phyloP scores from a whole-genome alignment of 1,139 yeast species.

The Blastobotrys serpentis region DNA sequence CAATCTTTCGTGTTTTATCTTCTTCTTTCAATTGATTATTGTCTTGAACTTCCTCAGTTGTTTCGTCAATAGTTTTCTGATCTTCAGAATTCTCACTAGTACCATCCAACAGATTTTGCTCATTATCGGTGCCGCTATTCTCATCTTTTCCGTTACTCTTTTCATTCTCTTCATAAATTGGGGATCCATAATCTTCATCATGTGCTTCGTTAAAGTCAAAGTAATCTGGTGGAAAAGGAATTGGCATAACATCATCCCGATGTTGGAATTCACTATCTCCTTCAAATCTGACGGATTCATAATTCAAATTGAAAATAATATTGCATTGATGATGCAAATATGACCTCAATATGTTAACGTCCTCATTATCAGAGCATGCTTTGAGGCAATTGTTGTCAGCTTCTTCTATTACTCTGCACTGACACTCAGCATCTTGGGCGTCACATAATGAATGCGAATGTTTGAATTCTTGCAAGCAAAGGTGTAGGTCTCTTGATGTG shows the following conservation, averaged over 20 bases:
- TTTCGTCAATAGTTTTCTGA: slow-evolving; percentile 4
- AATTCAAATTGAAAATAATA: slow-evolving; percentile 13
- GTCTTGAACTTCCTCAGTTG: slow-evolving; percentile 11
- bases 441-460: slow-evolving; percentile 25
- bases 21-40: slow-evolving; percentile 1
- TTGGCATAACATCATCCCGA: slow-evolving; percentile 26
- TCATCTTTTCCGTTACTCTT: neutral
- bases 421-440: slow-evolving; percentile 26
- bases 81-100: no score
- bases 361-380: slow-evolving; percentile 25
- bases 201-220: slow-evolving; percentile 12
- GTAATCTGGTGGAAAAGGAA: slow-evolving; percentile 24
- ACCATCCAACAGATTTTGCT: no score
- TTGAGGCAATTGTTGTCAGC: slow-evolving; percentile 24
- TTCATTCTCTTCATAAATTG: slow-evolving; percentile 13
- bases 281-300: slow-evolving; percentile 25
- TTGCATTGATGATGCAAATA: slow-evolving; percentile 24
- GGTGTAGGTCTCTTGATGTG: neutral
- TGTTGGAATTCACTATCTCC: slow-evolving; percentile 30
- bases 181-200: slow-evolving; percentile 13
- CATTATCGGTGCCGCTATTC: no score
- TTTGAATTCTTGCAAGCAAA: slow-evolving; percentile 15
- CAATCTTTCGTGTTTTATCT: neutral
- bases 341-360: slow-evolving; percentile 11
- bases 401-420: slow-evolving; percentile 27